Evolutionary conservation across 805 yeast species (phyloP).

Genomic region (Geotrichum ghanense): DNA sequence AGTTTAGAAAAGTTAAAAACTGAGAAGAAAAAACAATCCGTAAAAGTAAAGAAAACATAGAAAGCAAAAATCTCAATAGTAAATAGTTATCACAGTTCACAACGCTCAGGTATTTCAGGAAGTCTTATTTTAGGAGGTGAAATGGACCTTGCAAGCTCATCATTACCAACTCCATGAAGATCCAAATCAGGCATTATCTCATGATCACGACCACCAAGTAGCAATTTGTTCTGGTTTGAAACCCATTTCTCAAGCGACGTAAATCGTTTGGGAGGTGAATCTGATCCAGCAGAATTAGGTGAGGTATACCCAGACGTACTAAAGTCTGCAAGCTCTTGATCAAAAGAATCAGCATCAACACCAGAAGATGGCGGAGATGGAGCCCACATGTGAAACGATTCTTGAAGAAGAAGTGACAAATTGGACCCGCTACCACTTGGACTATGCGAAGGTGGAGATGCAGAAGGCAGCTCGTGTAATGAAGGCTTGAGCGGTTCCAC

Average conservation of each 20-base stretch:
- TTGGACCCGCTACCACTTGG: background rate
- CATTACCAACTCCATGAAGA: background rate
- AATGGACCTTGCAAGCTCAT: background rate
- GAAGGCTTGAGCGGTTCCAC: background rate
- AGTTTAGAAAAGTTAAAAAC: no score
- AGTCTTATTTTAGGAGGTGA: background rate
- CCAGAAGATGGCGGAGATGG: background rate
- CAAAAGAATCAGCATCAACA: background rate
- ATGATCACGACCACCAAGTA: background rate
- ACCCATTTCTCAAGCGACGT: background rate
- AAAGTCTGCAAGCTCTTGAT: background rate
- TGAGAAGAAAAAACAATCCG: no score
- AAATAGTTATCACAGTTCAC: background rate
- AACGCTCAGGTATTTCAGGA: background rate
- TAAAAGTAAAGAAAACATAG: no score
- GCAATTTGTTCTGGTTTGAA: background rate
- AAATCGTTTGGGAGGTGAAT: background rate
- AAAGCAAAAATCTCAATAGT: no score
- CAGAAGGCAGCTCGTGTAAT: background rate
- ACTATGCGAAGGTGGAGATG: background rate
- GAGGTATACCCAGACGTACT: background rate
- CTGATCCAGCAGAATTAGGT: background rate
- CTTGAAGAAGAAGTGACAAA: background rate
- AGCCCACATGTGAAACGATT: constrained; percentile 1
- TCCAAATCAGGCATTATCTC: background rate